Conservation (phyloP, 2,329 filamentous ascomycete genomes). For the Fusarium verticillioides region DNA sequence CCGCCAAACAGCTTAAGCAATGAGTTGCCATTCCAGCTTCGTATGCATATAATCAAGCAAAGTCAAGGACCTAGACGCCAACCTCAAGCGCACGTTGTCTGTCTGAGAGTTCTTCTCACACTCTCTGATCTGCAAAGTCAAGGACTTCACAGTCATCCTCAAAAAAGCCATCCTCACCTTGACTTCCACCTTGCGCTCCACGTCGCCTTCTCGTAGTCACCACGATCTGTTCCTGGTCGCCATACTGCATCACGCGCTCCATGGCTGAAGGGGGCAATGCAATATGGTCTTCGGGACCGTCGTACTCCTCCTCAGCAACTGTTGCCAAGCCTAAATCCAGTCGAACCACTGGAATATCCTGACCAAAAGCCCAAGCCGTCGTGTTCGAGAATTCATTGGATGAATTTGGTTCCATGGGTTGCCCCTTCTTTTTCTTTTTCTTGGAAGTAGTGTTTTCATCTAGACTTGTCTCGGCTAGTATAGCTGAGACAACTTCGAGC, state of each 20-base stretch:
- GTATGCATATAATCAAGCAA: slow-evolving; percentile 38
- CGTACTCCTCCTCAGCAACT: slow-evolving; percentile 64
- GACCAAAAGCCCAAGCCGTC: slow-evolving; percentile 69
- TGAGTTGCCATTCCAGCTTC: slow-evolving; percentile 17
- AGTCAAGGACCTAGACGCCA: slow-evolving; percentile 28
- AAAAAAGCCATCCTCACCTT: slow-evolving; percentile 82
- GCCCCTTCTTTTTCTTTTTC: slow-evolving; percentile 52
- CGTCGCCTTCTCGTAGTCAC: slow-evolving; percentile 81
- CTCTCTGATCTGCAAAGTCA: slow-evolving; percentile 82
- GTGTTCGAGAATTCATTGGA: slow-evolving; percentile 29
- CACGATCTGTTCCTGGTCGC: slow-evolving; percentile 80
- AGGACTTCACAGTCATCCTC: slow-evolving; percentile 93
- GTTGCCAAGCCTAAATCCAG: slow-evolving; percentile 63
- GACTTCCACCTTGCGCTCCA: slow-evolving; percentile 58
- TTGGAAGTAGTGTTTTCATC: slow-evolving; percentile 53
- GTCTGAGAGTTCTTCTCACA: slow-evolving; percentile 53
- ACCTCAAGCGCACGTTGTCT: slow-evolving; percentile 16
- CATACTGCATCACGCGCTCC: slow-evolving; percentile 69
- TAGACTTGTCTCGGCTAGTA: slow-evolving; percentile 55
- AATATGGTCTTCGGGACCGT: slow-evolving; percentile 64
- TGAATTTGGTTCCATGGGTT: slow-evolving; percentile 33
- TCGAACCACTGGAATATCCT: slow-evolving; percentile 61
- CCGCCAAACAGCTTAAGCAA: slow-evolving; percentile 26
- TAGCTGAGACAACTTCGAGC: slow-evolving; percentile 51
- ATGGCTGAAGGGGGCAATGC: slow-evolving; percentile 72